Conservation (phyloP, 2,329 filamentous ascomycete species). For the Aspergillus sojae region DNA sequence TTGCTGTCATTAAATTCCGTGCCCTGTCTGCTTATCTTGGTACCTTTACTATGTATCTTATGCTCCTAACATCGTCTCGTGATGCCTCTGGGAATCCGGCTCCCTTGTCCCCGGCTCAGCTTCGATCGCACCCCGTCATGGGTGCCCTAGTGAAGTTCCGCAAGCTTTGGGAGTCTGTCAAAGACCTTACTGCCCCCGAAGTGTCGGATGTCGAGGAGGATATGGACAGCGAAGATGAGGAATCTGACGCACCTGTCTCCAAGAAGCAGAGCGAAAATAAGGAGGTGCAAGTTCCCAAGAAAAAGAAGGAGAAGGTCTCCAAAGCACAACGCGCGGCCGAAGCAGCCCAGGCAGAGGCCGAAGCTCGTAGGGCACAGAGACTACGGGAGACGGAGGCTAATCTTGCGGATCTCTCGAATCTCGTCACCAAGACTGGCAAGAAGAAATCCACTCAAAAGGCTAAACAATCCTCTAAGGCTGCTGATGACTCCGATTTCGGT, state of each 20-base stretch:
- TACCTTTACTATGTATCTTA: slow-evolving; percentile 89
- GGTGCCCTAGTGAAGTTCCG: slow-evolving; percentile 77
- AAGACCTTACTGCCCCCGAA: slow-evolving; percentile 61
- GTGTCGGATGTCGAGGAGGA: slow-evolving; percentile 26
- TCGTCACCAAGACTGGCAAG: slow-evolving; percentile 54
- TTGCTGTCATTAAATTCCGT: slow-evolving; percentile 73
- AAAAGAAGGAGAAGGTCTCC: slow-evolving; percentile 46
- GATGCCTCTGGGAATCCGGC: slow-evolving; percentile 57
- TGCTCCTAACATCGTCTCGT: slow-evolving; percentile 79
- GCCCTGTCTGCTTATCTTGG: slow-evolving; percentile 84
- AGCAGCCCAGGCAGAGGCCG: slow-evolving; percentile 57
- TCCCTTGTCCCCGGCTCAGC: slow-evolving; percentile 72
- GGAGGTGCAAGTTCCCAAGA: slow-evolving; percentile 41
- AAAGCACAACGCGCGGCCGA: slow-evolving; percentile 55
- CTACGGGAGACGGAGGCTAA: slow-evolving; percentile 66
- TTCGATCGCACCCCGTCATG: slow-evolving; percentile 92
- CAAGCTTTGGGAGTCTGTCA: slow-evolving; percentile 75
- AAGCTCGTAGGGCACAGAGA: slow-evolving; percentile 56
- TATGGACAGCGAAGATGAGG: slow-evolving; percentile 25
- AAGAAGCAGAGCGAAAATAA: slow-evolving; percentile 37
- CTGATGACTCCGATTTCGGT: slow-evolving; percentile 84
- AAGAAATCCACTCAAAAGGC: slow-evolving; percentile 47
- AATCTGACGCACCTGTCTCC: slow-evolving; percentile 25
- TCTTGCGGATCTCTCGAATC: slow-evolving; percentile 69
- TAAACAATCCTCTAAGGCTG: slow-evolving; percentile 38